Percentiles rank a stretch among this genome's conserved stretches.
These are phyloP conservation scores for Dimocarpus longan DNA, from an alignment of 345 rosid species.

Conservation along the genomic window DNA sequence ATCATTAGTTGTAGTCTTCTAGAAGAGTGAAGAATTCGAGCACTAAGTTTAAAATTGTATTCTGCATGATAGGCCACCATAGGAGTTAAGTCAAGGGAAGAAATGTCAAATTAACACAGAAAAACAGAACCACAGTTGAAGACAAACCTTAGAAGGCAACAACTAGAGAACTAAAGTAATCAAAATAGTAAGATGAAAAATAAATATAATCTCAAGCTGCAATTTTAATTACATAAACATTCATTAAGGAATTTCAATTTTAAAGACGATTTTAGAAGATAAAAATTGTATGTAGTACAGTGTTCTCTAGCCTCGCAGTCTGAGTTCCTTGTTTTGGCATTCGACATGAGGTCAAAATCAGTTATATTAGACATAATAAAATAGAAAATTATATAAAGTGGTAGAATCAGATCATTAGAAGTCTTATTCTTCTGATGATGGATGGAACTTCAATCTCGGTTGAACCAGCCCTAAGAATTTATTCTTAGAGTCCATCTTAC, in stretches of 20 bases:
- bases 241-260: background rate
- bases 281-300: background rate
- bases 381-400: background rate
- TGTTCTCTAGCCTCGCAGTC: background rate
- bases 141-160: background rate
- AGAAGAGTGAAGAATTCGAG: background rate
- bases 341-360: conserved; percentile 1
- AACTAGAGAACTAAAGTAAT: background rate
- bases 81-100: background rate
- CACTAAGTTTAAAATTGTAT: background rate
- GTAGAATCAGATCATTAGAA: background rate
- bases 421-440: background rate
- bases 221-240: too few relatives aligned
- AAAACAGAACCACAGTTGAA: background rate
- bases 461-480: background rate
- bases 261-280: too few relatives aligned
- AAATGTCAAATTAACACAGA: background rate
- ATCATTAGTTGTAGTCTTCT: background rate
- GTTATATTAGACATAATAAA: background rate
- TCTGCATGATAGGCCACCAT: background rate
- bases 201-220: background rate
- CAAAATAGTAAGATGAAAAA: background rate
- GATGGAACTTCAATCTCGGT: background rate
- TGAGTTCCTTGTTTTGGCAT: background rate
- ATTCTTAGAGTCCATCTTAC: background rate